phyloP scores from a whole-genome alignment of 495 filamentous ascomycete genomes.

The Daldinia vernicosa region DNA sequence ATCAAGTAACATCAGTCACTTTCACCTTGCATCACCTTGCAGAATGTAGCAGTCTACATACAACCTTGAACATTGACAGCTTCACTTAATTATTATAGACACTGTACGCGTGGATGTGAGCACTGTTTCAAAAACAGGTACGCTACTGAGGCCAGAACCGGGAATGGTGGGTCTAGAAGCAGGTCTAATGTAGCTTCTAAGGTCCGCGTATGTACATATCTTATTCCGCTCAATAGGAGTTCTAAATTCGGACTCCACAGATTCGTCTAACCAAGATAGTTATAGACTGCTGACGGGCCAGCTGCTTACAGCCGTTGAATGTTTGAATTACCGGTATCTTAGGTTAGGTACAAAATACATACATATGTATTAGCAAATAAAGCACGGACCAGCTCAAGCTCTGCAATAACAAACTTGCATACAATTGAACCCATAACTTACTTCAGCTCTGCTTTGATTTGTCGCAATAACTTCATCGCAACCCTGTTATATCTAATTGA shows the following conservation, averaged over 20 bases:
- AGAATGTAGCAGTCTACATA: neutral
- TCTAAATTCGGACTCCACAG: neutral
- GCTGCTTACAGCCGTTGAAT: neutral
- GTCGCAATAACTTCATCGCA: conserved; percentile 31
- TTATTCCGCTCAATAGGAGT: conserved; percentile 6
- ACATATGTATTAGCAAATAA: neutral
- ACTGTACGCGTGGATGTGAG: conserved; percentile 1
- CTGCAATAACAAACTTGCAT: neutral
- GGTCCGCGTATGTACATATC: conserved; percentile 3
- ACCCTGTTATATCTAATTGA: conserved; percentile 1
- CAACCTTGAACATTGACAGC: neutral
- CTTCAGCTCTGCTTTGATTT: conserved; percentile 10
- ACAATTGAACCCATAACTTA: conserved; percentile 2
- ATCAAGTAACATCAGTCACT: no score
- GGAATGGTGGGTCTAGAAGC: conserved; percentile 20
- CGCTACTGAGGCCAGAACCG: conserved; percentile 6
- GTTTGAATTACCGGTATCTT: no score
- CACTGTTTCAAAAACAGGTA: conserved; percentile 1
- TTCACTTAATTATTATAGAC: neutral
- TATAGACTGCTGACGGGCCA: neutral
- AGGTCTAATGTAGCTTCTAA: conserved; percentile 22
- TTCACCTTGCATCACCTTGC: no score
- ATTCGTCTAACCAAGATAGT: neutral
- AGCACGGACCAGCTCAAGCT: conserved; percentile 14
- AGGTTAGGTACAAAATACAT: neutral